Evolutionary conservation across 2,329 filamentous ascomycete species (phyloP), one percentile per base, ranked within the genome.

Genomic region (Cladorrhinum sp.): DNA sequence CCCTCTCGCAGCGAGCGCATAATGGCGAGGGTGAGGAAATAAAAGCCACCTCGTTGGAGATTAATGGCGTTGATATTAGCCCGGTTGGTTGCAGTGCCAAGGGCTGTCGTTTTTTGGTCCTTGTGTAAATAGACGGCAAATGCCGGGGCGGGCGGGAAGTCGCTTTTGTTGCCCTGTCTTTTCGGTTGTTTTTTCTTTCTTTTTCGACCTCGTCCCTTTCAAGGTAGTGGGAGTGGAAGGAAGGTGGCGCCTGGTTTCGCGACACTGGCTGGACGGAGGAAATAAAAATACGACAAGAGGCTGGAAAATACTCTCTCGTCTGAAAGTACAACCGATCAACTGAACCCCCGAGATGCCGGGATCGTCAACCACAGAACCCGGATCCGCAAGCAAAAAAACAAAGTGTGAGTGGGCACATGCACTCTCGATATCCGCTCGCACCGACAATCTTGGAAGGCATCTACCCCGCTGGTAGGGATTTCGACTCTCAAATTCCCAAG

Each of bases 1-100:
- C 56, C 62, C 49, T 67, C 65, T 28, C 57, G 65, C 36, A 51
- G 59, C 28, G 61, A 60, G 39, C 61, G 60, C 62, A 66, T 66
- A 53, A 55, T 49, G 59, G 42, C 18, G 49, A 51, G 53, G 28
- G 49, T 42, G 36, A 53, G 18, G 33, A 3, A 10, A 16, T 30
- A 16, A 10, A 36, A 36, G 8, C 33, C 9, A 10, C 26, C 9
- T 28, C 26, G 26, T 30, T 5, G 26, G 26, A 30, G 4, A 10
- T 4, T 30, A 23, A 51, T 51, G 23, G 23, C 54, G 48, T 33
- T 33, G 48, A 21, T n/a, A n/a, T n/a, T n/a, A n/a, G 14, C 42
- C 21, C 21, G 28, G 28, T 16, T 42, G 46, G 36, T 50, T 57
- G 48, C 18, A 28, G 30, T 16, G 39, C 55, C 20, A 28, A 48